Base-by-base conservation (phyloP, 257 asterid species). In the Petunia secreta region DNA sequence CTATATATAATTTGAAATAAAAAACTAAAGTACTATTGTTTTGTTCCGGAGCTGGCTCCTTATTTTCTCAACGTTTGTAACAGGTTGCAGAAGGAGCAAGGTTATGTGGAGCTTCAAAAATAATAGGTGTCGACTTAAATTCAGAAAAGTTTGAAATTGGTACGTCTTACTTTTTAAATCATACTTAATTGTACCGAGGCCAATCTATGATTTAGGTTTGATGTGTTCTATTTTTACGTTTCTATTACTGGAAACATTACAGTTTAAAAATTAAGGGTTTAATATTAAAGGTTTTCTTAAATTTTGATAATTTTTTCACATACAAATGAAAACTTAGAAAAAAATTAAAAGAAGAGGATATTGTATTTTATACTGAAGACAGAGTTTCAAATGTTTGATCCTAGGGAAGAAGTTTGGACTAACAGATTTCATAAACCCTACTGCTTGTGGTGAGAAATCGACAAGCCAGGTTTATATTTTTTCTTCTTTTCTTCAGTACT, bases 51-150 rank as follows among this genome's bases (percentile, higher is more conserved):
- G 25, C 25, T 25, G 25, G 25, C 25, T 25, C 25, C 14, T 74
- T 46, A 48, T 50, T n/a, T 62, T 14, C 13, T 8, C 34, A 25
- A 44, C 10, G 44, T 39, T 10, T 63, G 13, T 63, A 14, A 71
- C 83, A 87, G 90, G 90, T 83, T 55, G 87, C 86, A 13, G 81
- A 75, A 78, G 90, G 90, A 54, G 86, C 90, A 77, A 87, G 84
- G 63, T n/a, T 82, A 34, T 81, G 82, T 63, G 82, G 76, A 80
- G 89, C 91, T 78, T 82, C 89, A 39, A 83, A 79, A 80, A 83
- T 87, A 38, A 85, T 85, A 15, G 91, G 91, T 2, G 82, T 85
- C 41, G 91, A 87, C 55, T 34, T 85, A 36, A 85, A 85, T 82
- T 85, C 85, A 16, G 67, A 53, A 10, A 87, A 83, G 39, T 44